These are phyloP conservation scores for Penicillium ucsense DNA, from an alignment of 495 filamentous ascomycete species.

Conservation along the genomic window DNA sequence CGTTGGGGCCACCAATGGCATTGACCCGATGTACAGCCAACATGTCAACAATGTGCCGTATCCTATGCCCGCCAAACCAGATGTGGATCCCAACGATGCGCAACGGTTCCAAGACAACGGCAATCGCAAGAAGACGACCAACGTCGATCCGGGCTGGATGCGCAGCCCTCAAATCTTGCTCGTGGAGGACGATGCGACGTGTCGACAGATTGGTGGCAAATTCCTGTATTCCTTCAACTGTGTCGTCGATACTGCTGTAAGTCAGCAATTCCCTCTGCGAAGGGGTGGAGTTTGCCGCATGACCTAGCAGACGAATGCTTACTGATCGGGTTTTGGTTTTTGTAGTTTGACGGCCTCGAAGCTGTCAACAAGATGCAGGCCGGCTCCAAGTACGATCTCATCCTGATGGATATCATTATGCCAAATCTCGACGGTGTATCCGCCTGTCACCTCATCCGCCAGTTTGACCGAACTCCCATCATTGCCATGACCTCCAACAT, in stretches of 20 bases:
- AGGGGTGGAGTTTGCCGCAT: too few relatives aligned
- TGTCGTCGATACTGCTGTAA: constrained; percentile 81
- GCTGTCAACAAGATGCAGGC: constrained; percentile 86
- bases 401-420: constrained; percentile 99
- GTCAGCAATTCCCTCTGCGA: constrained; percentile 22
- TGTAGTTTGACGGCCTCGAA: constrained; percentile 80
- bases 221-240: constrained; percentile 86
- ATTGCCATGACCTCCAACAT: constrained; percentile 99
- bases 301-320: neutral
- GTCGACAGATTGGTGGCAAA: constrained; percentile 86
- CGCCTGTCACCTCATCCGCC: constrained; percentile 86
- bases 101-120: constrained; percentile 34
- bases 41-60: constrained; percentile 93
- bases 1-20: constrained; percentile 78
- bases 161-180: constrained; percentile 78
- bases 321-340: neutral
- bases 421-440: constrained; percentile 91
- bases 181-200: constrained; percentile 93
- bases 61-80: constrained; percentile 50
- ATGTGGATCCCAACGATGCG: constrained; percentile 38
- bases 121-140: constrained; percentile 55
- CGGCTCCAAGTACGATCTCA: constrained; percentile 78
- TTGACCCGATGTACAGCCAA: constrained; percentile 89
- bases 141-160: constrained; percentile 70
- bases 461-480: constrained; percentile 81